These are phyloP conservation scores for Fusarium beomiforme DNA, from an alignment of 2,329 filamentous ascomycete species.

Conservation along the genomic window DNA sequence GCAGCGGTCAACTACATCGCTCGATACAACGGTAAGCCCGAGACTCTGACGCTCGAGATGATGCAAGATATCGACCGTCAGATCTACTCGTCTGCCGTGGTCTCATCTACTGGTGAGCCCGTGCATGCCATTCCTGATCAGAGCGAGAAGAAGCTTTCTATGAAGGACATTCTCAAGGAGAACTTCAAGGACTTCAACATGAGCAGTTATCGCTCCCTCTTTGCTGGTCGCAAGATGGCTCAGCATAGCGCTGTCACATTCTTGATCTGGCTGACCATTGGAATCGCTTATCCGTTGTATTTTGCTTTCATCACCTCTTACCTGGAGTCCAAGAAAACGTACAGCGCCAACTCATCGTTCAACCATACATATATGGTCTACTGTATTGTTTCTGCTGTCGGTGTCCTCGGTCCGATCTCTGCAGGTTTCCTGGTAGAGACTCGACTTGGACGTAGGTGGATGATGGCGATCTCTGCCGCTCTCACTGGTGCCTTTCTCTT, in stretches of 20 bases:
- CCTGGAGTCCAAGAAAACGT: conserved; percentile 35
- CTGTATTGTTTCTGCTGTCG: conserved; percentile 37
- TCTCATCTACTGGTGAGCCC: background rate
- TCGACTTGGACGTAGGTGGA: conserved; percentile 23
- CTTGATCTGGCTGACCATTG: conserved; percentile 67
- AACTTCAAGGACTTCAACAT: conserved; percentile 60
- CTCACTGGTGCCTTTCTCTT: conserved; percentile 36
- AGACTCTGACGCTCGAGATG: conserved; percentile 27
- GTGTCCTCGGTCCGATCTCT: conserved; percentile 32
- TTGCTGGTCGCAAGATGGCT: conserved; percentile 61
- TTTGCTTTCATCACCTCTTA: conserved; percentile 56
- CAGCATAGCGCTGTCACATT: conserved; percentile 64
- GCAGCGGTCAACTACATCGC: conserved; percentile 20
- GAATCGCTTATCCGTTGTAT: conserved; percentile 66
- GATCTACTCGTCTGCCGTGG: background rate
- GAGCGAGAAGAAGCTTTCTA: background rate
- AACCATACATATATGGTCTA: conserved; percentile 31
- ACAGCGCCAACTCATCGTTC: background rate
- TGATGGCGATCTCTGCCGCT: background rate
- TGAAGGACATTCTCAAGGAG: conserved; percentile 9
- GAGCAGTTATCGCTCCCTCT: conserved; percentile 63
- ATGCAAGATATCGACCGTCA: conserved; percentile 28
- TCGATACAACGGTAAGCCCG: conserved; percentile 16
- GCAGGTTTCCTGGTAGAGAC: conserved; percentile 35
- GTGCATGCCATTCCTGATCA: background rate